Percentiles rank a stretch among this genome's conserved stretches.
These are phyloP conservation scores for Crithidia expoeki DNA, from an alignment of 208 protist species.

Conservation along the genomic window DNA sequence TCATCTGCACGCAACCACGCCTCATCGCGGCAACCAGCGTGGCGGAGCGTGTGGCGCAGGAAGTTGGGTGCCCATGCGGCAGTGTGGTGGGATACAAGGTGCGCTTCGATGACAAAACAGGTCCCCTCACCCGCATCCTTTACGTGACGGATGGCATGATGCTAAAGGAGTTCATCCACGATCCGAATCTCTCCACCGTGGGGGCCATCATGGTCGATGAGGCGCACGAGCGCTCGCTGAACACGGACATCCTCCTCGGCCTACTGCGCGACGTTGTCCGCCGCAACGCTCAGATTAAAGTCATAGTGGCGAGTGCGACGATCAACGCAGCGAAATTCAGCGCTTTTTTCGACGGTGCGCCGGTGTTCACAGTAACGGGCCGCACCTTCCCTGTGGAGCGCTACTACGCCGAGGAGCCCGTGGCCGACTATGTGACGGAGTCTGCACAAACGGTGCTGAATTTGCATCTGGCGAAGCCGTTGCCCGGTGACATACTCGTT, in stretches of 20 bases:
- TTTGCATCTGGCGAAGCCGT: conserved; percentile 88
- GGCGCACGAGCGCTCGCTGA: conserved; percentile 97
- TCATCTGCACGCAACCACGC: conserved; percentile 98
- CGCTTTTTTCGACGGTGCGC: conserved; percentile 96
- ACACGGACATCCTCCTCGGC: conserved; percentile 93
- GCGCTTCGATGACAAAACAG: conserved; percentile 97
- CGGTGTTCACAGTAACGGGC: conserved; percentile 95
- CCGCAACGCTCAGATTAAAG: conserved; percentile 90
- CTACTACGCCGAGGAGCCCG: conserved; percentile 91
- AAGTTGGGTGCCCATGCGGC: conserved; percentile 89
- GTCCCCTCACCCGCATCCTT: conserved; percentile 88
- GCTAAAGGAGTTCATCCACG: conserved; percentile 96
- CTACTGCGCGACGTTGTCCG: conserved; percentile 85
- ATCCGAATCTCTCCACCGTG: conserved; percentile 94
- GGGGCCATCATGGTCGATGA: conserved; percentile 99
- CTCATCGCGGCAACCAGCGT: conserved; percentile 99
- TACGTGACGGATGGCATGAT: conserved; percentile 99
- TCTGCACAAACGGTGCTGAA: conserved; percentile 94
- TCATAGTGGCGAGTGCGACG: conserved; percentile 98
- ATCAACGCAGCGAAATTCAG: conserved; percentile 98
- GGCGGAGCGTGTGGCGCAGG: conserved; percentile 97
- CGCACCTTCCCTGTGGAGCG: conserved; percentile 98
- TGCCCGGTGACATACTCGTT: conserved; percentile 99
- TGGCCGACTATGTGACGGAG: conserved; percentile 98
- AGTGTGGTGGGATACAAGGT: conserved; percentile 97